phyloP scores from a whole-genome alignment of 2,329 filamentous ascomycete species.

The Exophiala spinifera region DNA sequence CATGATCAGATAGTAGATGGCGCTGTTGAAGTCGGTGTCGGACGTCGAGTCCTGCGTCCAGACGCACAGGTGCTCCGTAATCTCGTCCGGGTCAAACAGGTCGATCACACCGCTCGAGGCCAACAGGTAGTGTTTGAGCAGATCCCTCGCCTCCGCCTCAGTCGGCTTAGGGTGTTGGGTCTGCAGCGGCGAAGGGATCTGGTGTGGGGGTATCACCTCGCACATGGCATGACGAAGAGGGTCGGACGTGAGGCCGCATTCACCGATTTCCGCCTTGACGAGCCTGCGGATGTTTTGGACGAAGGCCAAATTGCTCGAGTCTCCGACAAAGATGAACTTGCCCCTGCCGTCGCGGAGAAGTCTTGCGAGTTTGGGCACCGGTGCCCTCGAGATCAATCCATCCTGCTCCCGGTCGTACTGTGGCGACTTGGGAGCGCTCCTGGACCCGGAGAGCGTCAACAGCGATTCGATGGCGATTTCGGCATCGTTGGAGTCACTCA shows the following conservation, averaged over 20 bases:
- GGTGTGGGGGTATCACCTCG: conserved; percentile 30
- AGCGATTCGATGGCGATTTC: conserved; percentile 31
- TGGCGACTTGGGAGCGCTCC: conserved; percentile 25
- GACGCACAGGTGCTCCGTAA: conserved; percentile 38
- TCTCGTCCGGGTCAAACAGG: conserved; percentile 47
- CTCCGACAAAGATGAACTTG: conserved; percentile 55
- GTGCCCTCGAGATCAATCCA: conserved; percentile 28
- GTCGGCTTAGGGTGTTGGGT: conserved; percentile 31
- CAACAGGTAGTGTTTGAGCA: conserved; percentile 44
- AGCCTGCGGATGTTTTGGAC: conserved; percentile 52
- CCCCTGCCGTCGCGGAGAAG: conserved; percentile 52
- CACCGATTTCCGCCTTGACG: conserved; percentile 45
- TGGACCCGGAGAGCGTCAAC: conserved; percentile 27
- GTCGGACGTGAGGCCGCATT: conserved; percentile 42
- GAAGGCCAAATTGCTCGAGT: conserved; percentile 53
- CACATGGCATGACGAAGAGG: conserved; percentile 43
- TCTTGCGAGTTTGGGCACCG: conserved; percentile 43
- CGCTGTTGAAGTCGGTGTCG: conserved; percentile 40
- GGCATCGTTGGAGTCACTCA: conserved; percentile 27
- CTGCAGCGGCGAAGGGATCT: conserved; percentile 16
- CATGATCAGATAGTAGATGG: conserved; percentile 51
- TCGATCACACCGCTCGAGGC: conserved; percentile 50
- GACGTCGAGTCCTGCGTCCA: conserved; percentile 38
- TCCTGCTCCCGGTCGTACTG: conserved; percentile 19
- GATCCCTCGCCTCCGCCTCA: conserved; percentile 39